These are phyloP conservation scores for Calocybe indica DNA, from an alignment of 768 basidiomycete species.

Conservation along the genomic window DNA sequence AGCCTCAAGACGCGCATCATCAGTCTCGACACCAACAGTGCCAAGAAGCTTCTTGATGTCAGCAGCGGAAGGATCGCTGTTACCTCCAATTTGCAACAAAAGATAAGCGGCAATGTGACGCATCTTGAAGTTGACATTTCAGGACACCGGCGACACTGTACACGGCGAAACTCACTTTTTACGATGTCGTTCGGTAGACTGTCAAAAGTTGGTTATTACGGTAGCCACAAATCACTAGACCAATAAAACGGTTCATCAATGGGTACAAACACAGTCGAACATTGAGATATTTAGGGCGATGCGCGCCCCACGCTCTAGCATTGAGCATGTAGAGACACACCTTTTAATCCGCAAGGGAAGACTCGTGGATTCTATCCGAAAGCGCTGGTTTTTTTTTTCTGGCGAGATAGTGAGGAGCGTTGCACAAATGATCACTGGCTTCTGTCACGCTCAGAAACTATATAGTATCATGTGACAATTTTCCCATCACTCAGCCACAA, in stretches of 20 bases:
- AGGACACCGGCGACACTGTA: background rate
- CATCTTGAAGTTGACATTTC: constrained; percentile 45
- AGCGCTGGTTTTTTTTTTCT: constrained; percentile 14
- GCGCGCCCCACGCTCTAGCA: no score
- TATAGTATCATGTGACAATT: constrained; percentile 52
- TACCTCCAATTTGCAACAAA: constrained; percentile 93
- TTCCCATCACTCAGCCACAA: constrained; percentile 36
- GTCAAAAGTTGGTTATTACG: constrained; percentile 31
- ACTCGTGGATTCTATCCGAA: constrained; percentile 91
- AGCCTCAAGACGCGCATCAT: constrained; percentile 72
- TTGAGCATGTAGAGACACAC: background rate
- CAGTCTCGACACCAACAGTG: constrained; percentile 84
- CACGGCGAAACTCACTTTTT: no score
- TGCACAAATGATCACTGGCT: constrained; percentile 22
- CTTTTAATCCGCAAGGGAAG: constrained; percentile 85
- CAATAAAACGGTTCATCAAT: background rate
- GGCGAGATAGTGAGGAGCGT: background rate
- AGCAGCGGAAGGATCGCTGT: constrained; percentile 74
- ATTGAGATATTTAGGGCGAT: no score
- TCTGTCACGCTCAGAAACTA: constrained; percentile 31
- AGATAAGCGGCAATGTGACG: constrained; percentile 94
- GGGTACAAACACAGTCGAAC: background rate
- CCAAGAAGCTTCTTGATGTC: constrained; percentile 87
- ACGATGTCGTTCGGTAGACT: background rate
- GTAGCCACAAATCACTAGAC: constrained; percentile 90